Evolutionary conservation across 176 grass and related monocot species (phyloP).

Genomic region (Saccharum spontaneum): DNA sequence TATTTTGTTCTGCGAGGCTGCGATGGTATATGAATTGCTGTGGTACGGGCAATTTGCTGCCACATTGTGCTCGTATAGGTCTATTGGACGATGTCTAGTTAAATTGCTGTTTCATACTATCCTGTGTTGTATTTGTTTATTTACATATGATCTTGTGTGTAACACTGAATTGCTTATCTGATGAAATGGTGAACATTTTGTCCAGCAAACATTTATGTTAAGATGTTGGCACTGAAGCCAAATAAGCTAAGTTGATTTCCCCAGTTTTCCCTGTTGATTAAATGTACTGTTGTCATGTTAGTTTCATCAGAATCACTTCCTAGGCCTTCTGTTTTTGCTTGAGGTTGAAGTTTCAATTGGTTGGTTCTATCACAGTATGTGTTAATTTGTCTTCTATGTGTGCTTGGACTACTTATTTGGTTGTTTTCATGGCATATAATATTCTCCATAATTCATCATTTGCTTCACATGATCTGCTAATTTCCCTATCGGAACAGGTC

Average conservation of each 20-base stretch:
- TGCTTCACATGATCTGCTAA: background rate
- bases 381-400: background rate
- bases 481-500: background rate
- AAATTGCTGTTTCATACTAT: background rate
- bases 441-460: background rate
- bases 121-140: background rate
- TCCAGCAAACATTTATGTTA: background rate
- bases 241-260: background rate
- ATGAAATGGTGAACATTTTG: background rate
- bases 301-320: background rate
- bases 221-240: background rate
- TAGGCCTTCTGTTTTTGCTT: background rate
- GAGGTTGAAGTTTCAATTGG: background rate
- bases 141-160: background rate
- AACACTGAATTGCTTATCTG: background rate
- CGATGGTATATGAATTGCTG: background rate
- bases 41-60: background rate
- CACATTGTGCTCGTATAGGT: background rate
- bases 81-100: background rate
- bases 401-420: background rate
- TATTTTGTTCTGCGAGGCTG: background rate
- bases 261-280: background rate
- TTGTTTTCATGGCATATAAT: background rate
- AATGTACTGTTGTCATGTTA: background rate
- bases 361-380: background rate